Conservation (phyloP, 2,329 filamentous ascomycete species). For the Trichoderma koningiopsis region DNA sequence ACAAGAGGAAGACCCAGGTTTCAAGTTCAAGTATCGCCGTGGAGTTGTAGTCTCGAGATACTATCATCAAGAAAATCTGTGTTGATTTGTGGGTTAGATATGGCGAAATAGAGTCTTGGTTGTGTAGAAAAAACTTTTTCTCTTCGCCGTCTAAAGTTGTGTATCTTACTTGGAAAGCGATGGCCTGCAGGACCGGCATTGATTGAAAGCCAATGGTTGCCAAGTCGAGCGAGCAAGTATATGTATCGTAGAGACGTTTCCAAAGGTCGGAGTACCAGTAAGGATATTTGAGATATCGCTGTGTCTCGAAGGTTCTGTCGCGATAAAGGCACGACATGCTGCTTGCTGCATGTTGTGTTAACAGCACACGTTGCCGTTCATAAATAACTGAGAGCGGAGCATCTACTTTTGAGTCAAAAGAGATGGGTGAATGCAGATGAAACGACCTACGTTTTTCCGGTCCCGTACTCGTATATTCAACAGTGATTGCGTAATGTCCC, state of each 20-base stretch:
- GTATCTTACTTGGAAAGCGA: no score
- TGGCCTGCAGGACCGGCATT: no score
- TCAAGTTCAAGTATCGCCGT: no score
- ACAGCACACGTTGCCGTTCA: neutral
- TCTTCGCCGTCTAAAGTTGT: no score
- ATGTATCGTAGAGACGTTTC: neutral
- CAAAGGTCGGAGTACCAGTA: neutral
- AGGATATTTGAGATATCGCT: neutral
- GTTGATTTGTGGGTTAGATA: no score
- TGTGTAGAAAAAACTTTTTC: no score
- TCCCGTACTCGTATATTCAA: neutral
- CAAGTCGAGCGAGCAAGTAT: neutral
- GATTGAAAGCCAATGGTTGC: no score
- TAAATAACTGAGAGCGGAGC: neutral
- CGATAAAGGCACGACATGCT: neutral
- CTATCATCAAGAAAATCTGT: no score
- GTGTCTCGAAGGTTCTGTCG: neutral
- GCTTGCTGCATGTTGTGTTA: neutral
- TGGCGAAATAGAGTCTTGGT: no score
- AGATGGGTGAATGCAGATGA: neutral
- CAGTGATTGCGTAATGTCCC: neutral
- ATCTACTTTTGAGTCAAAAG: neutral
- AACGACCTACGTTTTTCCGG: neutral
- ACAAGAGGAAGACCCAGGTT: no score
- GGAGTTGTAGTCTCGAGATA: no score